These are phyloP conservation scores for Fusarium marasasianum DNA, from an alignment of 2,329 filamentous ascomycete species.

Conservation along the genomic window DNA sequence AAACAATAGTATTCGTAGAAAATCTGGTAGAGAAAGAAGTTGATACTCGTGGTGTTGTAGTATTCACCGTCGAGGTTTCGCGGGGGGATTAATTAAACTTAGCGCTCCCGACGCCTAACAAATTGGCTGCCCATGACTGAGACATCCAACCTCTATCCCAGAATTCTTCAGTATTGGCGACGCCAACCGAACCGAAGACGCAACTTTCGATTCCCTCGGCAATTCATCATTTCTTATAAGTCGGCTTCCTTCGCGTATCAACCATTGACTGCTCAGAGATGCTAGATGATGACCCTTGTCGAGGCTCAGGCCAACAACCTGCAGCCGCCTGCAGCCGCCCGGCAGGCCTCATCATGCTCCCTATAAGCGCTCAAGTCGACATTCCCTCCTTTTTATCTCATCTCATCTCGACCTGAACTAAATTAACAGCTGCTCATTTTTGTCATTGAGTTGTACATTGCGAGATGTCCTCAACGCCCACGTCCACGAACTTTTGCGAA, in stretches of 20 bases:
- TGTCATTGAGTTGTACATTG: neutral
- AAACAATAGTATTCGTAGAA: too few species aligned
- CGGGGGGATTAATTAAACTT: neutral
- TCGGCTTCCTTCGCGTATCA: neutral
- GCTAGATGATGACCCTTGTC: neutral
- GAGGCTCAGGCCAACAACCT: neutral
- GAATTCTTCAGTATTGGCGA: neutral
- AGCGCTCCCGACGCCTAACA: neutral
- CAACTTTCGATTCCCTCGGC: neutral
- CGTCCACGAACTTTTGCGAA: neutral
- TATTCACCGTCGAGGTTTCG: neutral
- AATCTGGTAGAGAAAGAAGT: neutral
- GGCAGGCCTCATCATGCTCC: neutral
- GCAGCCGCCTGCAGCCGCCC: neutral
- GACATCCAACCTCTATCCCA: neutral
- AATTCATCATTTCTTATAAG: neutral
- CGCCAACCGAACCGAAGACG: neutral
- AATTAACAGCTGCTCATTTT: too few species aligned
- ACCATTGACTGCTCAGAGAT: neutral
- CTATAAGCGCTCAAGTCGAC: neutral
- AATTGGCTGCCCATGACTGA: neutral
- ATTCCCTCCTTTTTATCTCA: neutral
- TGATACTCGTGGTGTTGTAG: neutral
- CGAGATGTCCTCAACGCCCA: neutral
- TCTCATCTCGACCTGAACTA: neutral